Conservation (phyloP, 306 rosid genomes). For the Canavalia ensiformis region DNA sequence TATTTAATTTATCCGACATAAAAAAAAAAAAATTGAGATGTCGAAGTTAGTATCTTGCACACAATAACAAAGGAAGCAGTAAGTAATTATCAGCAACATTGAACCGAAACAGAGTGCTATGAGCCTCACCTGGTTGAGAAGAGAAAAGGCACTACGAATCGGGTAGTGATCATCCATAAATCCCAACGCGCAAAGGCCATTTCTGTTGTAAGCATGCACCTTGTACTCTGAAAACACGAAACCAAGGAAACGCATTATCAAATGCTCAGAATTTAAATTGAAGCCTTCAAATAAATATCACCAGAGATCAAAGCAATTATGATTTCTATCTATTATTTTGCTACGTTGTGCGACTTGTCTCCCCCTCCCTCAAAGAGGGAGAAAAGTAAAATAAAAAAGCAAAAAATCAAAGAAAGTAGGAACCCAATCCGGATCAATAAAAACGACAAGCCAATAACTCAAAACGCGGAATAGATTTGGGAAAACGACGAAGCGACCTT, state of each 20-base stretch:
- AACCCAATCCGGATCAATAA: conserved; percentile 40
- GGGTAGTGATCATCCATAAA: conserved; percentile 99
- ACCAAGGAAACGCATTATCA: not conserved
- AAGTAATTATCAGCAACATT: conserved; percentile 25
- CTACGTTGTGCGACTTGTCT: no score
- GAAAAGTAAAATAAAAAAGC: not conserved
- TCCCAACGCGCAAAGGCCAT: conserved; percentile 96
- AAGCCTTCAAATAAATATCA: not conserved
- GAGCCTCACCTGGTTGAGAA: conserved; percentile 84
- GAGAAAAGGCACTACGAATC: conserved; percentile 90
- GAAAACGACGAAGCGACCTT: conserved; percentile 59
- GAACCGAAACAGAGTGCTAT: conserved; percentile 2
- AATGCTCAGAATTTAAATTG: not conserved
- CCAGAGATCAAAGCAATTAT: not conserved
- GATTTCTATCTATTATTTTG: no score
- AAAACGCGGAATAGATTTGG: not conserved
- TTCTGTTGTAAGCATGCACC: conserved; percentile 89
- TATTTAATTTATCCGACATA: not conserved
- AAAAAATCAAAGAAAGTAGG: not conserved
- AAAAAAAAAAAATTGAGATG: not conserved
- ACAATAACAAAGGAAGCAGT: not conserved
- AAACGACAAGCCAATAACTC: not conserved
- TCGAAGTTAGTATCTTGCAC: not conserved
- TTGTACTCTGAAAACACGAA: conserved; percentile 67
- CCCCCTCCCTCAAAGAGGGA: not conserved